Percentiles rank a stretch among this genome's conserved stretches.
Conservation (phyloP, 352 stramenopile genomes). For the Stephanocyclus meneghinianus region DNA sequence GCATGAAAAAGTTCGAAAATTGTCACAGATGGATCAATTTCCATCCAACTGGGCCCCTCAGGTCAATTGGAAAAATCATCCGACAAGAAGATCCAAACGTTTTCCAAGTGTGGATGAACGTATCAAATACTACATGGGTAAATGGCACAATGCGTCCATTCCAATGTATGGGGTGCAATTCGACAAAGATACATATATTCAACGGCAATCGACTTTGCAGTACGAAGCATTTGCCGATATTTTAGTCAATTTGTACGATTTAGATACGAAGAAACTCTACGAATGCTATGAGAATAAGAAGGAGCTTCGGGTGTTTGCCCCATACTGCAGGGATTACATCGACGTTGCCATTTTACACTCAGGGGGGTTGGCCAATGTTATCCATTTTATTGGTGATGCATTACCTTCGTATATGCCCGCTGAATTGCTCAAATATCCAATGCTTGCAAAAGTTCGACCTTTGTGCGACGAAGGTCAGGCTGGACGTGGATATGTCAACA, state of each 20-base stretch:
- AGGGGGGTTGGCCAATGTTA: conserved; percentile 46
- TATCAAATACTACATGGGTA: conserved; percentile 60
- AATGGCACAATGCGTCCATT: conserved; percentile 47
- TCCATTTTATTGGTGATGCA: conserved; percentile 54
- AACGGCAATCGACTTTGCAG: conserved; percentile 49
- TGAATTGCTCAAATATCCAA: conserved; percentile 40
- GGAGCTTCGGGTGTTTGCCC: conserved; percentile 42
- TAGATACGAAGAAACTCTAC: conserved; percentile 31
- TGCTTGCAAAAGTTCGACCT: conserved; percentile 55
- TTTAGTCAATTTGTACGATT: conserved; percentile 51
- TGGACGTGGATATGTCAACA: conserved; percentile 17
- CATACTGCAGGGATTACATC: conserved; percentile 62
- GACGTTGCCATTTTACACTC: conserved; percentile 59
- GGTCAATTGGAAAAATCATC: conserved; percentile 38
- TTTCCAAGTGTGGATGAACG: conserved; percentile 47
- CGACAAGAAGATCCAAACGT: conserved; percentile 32
- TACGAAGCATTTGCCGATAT: conserved; percentile 50
- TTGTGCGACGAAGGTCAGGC: conserved; percentile 23
- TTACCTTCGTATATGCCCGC: conserved; percentile 37
- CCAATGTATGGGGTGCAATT: conserved; percentile 51
- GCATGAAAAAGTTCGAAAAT: conserved; percentile 35
- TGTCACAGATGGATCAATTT: conserved; percentile 42
- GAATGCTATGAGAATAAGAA: conserved; percentile 55
- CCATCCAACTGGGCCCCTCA: conserved; percentile 36
- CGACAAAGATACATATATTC: conserved; percentile 41